These are phyloP conservation scores for Waltergamsia citrina DNA, from an alignment of 2,329 filamentous ascomycete genomes.

Conservation along the genomic window DNA sequence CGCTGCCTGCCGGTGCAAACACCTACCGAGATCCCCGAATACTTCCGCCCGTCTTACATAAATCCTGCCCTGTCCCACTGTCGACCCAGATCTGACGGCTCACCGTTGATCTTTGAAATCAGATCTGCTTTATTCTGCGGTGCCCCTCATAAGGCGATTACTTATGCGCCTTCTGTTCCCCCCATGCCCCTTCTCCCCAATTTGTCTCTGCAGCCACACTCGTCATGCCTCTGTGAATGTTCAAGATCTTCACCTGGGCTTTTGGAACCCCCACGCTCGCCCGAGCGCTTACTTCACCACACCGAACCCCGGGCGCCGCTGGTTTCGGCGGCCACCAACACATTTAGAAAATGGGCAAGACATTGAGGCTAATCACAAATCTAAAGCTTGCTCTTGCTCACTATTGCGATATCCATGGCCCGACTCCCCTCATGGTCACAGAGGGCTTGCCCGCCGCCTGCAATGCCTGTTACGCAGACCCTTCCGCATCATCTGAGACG, in stretches of 20 bases:
- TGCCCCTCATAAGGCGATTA: neutral
- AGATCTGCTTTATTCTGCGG: neutral
- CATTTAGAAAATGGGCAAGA: constrained; percentile 14
- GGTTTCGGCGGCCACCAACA: constrained; percentile 3
- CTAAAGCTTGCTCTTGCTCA: constrained; percentile 60
- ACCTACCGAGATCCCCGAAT: too few species aligned
- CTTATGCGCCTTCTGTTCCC: too few species aligned
- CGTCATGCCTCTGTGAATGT: constrained; percentile 1
- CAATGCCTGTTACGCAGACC: constrained; percentile 44
- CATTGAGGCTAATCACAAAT: constrained; percentile 19
- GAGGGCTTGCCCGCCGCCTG: constrained; percentile 55
- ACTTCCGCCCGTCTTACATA: too few species aligned
- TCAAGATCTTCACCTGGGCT: neutral
- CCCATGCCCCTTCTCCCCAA: neutral
- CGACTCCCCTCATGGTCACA: constrained; percentile 61
- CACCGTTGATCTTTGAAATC: too few species aligned
- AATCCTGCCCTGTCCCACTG: too few species aligned
- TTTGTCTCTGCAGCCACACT: constrained; percentile 2
- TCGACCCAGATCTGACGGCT: too few species aligned
- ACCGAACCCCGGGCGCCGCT: neutral
- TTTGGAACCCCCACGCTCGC: neutral
- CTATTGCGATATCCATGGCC: constrained; percentile 62
- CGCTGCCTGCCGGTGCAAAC: too few species aligned
- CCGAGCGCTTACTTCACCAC: too few species aligned
- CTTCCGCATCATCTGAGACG: constrained; percentile 12